These are phyloP conservation scores for Lactarius indigo DNA, from an alignment of 768 basidiomycete genomes.

Conservation along the genomic window DNA sequence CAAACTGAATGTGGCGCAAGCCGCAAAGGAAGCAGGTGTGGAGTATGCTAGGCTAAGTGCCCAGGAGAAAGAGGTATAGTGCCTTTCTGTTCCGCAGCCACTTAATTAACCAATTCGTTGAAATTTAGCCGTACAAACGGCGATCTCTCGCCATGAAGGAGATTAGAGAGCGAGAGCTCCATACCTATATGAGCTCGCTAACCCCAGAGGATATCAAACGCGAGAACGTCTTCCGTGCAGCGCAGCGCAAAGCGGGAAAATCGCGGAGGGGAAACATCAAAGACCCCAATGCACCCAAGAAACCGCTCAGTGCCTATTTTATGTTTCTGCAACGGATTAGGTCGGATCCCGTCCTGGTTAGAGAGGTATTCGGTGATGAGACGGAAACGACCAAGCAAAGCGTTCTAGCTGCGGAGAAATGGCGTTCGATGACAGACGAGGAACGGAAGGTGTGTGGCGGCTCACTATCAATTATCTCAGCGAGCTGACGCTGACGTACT, in stretches of 20 bases:
- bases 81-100: constrained; percentile 28
- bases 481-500: constrained; percentile 25
- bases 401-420: constrained; percentile 87
- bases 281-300: constrained; percentile 96
- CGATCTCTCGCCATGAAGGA: constrained; percentile 85
- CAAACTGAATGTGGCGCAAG: constrained; percentile 93
- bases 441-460: constrained; percentile 76
- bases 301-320: constrained; percentile 91
- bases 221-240: constrained; percentile 88
- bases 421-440: constrained; percentile 90
- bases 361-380: constrained; percentile 82
- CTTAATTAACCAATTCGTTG: constrained; percentile 24
- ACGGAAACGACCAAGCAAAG: constrained; percentile 94
- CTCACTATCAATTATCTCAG: constrained; percentile 15
- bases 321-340: constrained; percentile 92
- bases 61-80: constrained; percentile 78
- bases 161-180: constrained; percentile 74
- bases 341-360: constrained; percentile 69
- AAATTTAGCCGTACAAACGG: constrained; percentile 72
- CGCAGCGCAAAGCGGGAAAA: constrained; percentile 90
- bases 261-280: constrained; percentile 93
- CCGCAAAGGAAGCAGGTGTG: constrained; percentile 90
- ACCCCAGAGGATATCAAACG: constrained; percentile 93
- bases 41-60: constrained; percentile 76
- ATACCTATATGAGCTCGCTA: constrained; percentile 81